These are phyloP conservation scores for Teunomyces funiuensis DNA, from an alignment of 805 yeast species.

Conservation along the genomic window DNA sequence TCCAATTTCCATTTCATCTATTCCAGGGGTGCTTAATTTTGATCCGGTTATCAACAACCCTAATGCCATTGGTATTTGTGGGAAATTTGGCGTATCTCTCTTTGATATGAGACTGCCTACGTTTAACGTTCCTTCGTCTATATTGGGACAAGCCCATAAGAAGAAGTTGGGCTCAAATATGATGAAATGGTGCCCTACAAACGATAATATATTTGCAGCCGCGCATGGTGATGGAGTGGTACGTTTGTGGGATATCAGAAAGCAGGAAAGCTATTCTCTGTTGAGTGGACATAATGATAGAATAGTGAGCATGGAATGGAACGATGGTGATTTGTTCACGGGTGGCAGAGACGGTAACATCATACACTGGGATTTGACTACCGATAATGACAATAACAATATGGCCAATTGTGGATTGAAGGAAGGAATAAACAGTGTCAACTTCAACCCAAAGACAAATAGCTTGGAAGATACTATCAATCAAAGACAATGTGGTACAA, in stretches of 20 bases:
- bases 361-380: conserved; percentile 62
- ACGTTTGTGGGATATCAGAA: conserved; percentile 76
- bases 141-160: conserved; percentile 14
- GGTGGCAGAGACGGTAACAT: conserved; percentile 67
- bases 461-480: conserved; percentile 28
- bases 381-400: conserved; percentile 15
- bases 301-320: conserved; percentile 64
- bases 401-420: conserved; percentile 42
- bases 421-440: conserved; percentile 46
- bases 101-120: conserved; percentile 62
- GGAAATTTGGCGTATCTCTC: conserved; percentile 71
- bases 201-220: conserved; percentile 64
- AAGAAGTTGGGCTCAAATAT: conserved; percentile 33
- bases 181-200: conserved; percentile 60
- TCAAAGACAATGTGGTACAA: conserved; percentile 59
- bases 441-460: conserved; percentile 33
- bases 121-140: conserved; percentile 30
- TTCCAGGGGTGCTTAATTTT: conserved; percentile 51
- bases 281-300: conserved; percentile 55
- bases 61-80: conserved; percentile 53
- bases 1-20: conserved; percentile 56
- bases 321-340: conserved; percentile 50
- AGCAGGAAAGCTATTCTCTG: conserved; percentile 51
- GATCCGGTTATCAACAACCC: conserved; percentile 41
- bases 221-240: conserved; percentile 57